Percentiles rank a stretch among this genome's conserved stretches.
These are phyloP conservation scores for Cicer chorassanicum DNA, from an alignment of 306 rosid genomes.

Conservation along the genomic window DNA sequence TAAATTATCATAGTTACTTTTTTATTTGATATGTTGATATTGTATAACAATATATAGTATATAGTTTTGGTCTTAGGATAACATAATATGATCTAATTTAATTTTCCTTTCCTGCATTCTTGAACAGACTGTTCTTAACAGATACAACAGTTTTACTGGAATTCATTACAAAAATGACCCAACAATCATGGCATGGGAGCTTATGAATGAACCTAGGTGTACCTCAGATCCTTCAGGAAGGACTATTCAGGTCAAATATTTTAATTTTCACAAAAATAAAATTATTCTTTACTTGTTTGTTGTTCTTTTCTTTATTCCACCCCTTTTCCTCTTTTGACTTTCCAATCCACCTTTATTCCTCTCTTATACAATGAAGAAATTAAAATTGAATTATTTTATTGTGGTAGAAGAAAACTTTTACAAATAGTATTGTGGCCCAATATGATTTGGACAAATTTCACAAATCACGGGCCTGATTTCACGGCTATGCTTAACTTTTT, in stretches of 20 bases:
- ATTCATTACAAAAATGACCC: conserved; percentile 82
- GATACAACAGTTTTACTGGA: conserved; percentile 74
- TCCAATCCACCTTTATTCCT: not conserved
- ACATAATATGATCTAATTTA: conserved; percentile 46
- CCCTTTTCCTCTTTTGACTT: conserved; percentile 35
- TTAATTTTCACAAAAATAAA: too few species aligned
- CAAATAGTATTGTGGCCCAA: not conserved
- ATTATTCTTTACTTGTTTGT: conserved; percentile 18
- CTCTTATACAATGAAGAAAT: not conserved
- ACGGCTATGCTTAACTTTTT: conserved; percentile 11
- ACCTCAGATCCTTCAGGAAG: conserved; percentile 90
- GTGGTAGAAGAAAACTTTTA: not conserved
- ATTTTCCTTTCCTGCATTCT: not conserved
- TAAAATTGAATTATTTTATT: not conserved
- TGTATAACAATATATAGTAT: not conserved
- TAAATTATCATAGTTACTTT: not conserved
- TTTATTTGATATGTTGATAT: not conserved
- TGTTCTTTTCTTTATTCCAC: not conserved
- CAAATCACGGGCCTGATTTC: conserved; percentile 46
- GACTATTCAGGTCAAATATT: conserved; percentile 72
- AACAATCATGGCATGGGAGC: conserved; percentile 99
- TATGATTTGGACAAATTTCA: conserved; percentile 29
- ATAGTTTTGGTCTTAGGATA: not conserved
- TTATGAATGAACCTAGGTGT: conserved; percentile 92
- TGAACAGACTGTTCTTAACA: conserved; percentile 69